Evolutionary conservation across 805 yeast genomes (phyloP), one percentile per base, ranked within the genome.

Genomic region (Limtongia smithiae): DNA sequence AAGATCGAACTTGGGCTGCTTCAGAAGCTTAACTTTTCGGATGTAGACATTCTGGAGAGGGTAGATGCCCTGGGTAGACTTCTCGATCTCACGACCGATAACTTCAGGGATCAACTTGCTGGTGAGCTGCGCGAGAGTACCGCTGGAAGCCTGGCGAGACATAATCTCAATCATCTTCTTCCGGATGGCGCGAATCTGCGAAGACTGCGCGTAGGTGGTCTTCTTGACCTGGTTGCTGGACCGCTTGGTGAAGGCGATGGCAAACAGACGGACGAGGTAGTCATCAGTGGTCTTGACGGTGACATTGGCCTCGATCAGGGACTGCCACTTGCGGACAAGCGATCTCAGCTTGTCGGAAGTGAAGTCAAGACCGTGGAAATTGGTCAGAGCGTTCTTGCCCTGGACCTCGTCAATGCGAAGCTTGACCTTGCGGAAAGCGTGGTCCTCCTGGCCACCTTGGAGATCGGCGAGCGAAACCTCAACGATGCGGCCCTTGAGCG

Each of bases 291-390:
- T 90, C 85, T 90, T 90, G 70, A 89, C 97, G 66, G 97, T 89
- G 67, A 90, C 97, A 74, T 88, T 87, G 70, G 95, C 94, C 81
- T 90, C 97, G 66, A 90, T 94, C 75, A 91, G 80, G 62, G 96
- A 82, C 81, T 90, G 97, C 97, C 97, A 91, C 78, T 91, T 90
- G 83, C 97, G 88, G 61, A 90, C 97, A 74, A 91, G 81, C 53
- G 97, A 90, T 80, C 95, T 87, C 72, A 91, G 80, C 81, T 91
- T 91, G 80, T 90, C 97, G 63, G 95, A 80, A 70, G 97, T 90
- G 84, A 91, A 90, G 80, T 89, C 95, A 76, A 91, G 76, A 70
- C 97, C 97, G 82, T 90, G 97, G 94, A 90, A 91, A 94, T 91
- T 91, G 81, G 97, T 90, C 74, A 90, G 81, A 71, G 90, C 81